phyloP scores from a whole-genome alignment of 495 filamentous ascomycete species.

The Podospora didyma region DNA sequence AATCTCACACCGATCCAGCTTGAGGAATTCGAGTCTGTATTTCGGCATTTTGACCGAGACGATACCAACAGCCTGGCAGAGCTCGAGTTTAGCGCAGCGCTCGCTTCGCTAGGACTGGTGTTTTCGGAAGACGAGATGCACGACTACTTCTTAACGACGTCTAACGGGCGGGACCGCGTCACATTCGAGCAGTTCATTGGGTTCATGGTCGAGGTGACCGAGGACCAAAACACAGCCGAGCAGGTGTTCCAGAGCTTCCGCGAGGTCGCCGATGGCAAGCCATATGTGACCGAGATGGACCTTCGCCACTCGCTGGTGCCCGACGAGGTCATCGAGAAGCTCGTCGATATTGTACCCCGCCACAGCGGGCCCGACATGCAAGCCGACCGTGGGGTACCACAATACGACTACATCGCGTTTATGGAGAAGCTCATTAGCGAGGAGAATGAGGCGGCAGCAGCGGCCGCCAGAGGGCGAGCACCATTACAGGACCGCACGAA shows the following conservation, averaged over 20 bases:
- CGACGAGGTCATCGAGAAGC: conserved; percentile 89
- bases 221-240: conserved; percentile 97
- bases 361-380: conserved; percentile 76
- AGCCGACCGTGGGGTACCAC: conserved; percentile 68
- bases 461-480: background rate
- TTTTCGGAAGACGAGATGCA: conserved; percentile 98
- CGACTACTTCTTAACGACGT: conserved; percentile 78
- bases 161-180: conserved; percentile 66
- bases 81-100: conserved; percentile 89
- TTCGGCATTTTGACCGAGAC: conserved; percentile 96
- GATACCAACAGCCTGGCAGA: conserved; percentile 86
- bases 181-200: conserved; percentile 98
- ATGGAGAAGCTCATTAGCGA: conserved; percentile 71
- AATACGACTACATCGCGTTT: conserved; percentile 90
- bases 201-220: conserved; percentile 98
- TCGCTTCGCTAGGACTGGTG: conserved; percentile 88
- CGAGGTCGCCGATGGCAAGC: conserved; percentile 97
- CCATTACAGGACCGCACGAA: background rate
- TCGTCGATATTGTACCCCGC: conserved; percentile 77
- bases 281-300: conserved; percentile 97
- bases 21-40: conserved; percentile 96
- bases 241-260: conserved; percentile 96
- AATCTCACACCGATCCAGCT: conserved; percentile 97
- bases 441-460: conserved; percentile 5
- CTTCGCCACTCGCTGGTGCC: conserved; percentile 90